phyloP scores from a whole-genome alignment of 805 yeast genomes.

The Hanseniaspora occidentalis region DNA sequence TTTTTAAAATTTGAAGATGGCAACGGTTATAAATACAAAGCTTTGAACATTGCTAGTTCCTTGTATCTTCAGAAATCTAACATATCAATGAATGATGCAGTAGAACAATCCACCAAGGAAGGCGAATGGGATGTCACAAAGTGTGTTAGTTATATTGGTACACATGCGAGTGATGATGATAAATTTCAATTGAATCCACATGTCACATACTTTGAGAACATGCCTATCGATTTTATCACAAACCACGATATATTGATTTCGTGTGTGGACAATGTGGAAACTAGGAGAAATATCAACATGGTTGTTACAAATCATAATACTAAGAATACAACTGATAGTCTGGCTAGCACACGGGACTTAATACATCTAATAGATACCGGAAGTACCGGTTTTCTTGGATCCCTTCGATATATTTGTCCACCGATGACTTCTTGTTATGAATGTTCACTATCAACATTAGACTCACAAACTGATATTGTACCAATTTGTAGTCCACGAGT shows the following conservation, averaged over 20 bases:
- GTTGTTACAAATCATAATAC: constrained; percentile 54
- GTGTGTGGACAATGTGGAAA: constrained; percentile 82
- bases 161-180: constrained; percentile 16
- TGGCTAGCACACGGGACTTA: constrained; percentile 33
- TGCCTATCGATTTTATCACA: constrained; percentile 49
- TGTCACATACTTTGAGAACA: constrained; percentile 53
- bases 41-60: too few relatives aligned
- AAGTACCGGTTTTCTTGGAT: constrained; percentile 90
- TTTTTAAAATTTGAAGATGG: neutral
- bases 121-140: neutral
- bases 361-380: constrained; percentile 80
- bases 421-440: constrained; percentile 84
- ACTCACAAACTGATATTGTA: too few relatives aligned
- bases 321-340: too few relatives aligned
- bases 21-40: too few relatives aligned
- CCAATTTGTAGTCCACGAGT: too few relatives aligned
- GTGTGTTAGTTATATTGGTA: neutral
- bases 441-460: constrained; percentile 69
- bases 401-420: constrained; percentile 77
- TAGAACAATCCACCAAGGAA: neutral
- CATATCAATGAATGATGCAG: neutral
- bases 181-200: constrained; percentile 42
- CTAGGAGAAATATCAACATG: constrained; percentile 80
- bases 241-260: constrained; percentile 59
- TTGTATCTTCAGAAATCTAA: neutral